A percentile compares a stretch with the other conserved stretches of the same genome.
phyloP scores from a whole-genome alignment of 352 stramenopile genomes.

The Lagenidium sp. region DNA sequence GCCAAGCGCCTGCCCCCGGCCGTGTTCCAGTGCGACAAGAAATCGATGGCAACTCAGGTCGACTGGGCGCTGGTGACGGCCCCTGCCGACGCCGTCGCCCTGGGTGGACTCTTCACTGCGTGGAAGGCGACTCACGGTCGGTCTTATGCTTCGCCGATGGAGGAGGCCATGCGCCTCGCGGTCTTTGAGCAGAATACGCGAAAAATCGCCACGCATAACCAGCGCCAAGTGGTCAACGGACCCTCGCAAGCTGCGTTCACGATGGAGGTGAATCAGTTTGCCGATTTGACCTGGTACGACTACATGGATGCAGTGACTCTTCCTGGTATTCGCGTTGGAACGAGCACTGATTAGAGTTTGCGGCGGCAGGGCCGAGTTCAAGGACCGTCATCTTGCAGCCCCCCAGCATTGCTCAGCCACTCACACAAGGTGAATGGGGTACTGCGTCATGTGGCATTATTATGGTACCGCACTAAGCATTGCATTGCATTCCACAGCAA shows the following conservation, averaged over 20 bases:
- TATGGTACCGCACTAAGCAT: too few species aligned
- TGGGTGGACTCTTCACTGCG: constrained; percentile 29
- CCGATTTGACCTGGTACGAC: constrained; percentile 51
- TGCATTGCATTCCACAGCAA: too few species aligned
- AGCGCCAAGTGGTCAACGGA: too few species aligned
- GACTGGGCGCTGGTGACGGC: constrained; percentile 30
- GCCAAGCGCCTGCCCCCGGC: constrained; percentile 52
- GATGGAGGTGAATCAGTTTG: constrained; percentile 74
- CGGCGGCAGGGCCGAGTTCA: constrained; percentile 52
- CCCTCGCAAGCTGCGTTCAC: constrained; percentile 35
- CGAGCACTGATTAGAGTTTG: too few species aligned
- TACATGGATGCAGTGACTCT: too few species aligned
- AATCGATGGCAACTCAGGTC: not conserved
- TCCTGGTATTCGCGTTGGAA: too few species aligned
- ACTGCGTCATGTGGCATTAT: not conserved
- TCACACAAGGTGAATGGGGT: constrained; percentile 10
- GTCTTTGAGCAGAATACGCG: constrained; percentile 57
- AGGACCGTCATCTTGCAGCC: constrained; percentile 50
- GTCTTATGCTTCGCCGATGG: constrained; percentile 33
- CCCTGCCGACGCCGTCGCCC: constrained; percentile 17
- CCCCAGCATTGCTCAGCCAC: constrained; percentile 73
- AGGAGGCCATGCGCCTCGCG: constrained; percentile 36
- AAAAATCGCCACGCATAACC: constrained; percentile 58
- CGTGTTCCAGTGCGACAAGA: constrained; percentile 66
- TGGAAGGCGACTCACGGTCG: constrained; percentile 43